phyloP scores from a whole-genome alignment of 305 asterid genomes.

The Fraxinus baroniana region DNA sequence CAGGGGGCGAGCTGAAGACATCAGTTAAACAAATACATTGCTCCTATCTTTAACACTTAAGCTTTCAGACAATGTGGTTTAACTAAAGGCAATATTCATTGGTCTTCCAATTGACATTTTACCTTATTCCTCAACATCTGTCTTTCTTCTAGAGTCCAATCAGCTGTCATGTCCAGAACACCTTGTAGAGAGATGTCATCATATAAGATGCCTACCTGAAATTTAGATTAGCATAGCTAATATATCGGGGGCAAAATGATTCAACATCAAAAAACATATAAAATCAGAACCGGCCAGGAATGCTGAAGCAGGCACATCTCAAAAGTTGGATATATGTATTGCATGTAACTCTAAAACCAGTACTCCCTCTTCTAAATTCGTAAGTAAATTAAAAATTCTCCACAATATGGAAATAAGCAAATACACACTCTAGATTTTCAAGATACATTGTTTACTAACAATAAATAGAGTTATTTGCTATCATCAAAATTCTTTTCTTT shows the following conservation, averaged over 20 bases:
- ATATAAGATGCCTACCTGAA: slow-evolving; percentile 86
- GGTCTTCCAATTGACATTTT: neutral
- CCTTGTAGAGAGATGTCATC: slow-evolving; percentile 78
- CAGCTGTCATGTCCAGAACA: slow-evolving; percentile 76
- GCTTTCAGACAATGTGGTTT: neutral
- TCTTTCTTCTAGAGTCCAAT: slow-evolving; percentile 85
- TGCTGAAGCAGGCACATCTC: slow-evolving; percentile 8
- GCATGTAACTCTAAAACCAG: neutral
- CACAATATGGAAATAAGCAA: neutral
- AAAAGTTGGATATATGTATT: no score
- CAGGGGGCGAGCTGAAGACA: neutral
- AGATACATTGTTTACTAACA: neutral
- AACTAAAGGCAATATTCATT: neutral
- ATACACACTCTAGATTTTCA: neutral
- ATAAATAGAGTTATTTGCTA: neutral
- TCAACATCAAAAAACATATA: neutral
- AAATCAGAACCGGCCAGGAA: slow-evolving; percentile 6
- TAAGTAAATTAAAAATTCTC: slow-evolving; percentile 3
- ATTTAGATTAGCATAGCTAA: slow-evolving; percentile 16
- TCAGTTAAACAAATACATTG: neutral
- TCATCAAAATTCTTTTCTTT: neutral
- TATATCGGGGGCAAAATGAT: neutral
- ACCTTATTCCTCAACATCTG: slow-evolving; percentile 92
- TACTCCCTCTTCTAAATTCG: neutral
- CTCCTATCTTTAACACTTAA: neutral